Evolutionary conservation across 257 asterid species (phyloP).

Genomic region (Perilla frutescens): DNA sequence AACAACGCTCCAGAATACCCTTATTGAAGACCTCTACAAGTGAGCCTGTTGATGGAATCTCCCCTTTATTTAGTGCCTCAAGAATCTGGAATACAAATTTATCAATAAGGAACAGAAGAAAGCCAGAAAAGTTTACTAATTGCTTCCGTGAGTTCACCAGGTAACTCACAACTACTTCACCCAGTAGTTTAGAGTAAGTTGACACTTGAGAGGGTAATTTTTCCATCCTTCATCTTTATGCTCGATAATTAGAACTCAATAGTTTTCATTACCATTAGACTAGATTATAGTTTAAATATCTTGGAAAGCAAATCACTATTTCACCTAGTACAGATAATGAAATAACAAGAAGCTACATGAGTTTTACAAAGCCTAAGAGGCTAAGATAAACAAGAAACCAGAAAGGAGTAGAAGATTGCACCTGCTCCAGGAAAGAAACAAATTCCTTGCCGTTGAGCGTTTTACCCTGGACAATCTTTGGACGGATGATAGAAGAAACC

Average conservation of each 20-base stretch:
- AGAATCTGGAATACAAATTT: slow-evolving; percentile 67
- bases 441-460: slow-evolving; percentile 89
- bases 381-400: slow-evolving; percentile 16
- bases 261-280: slow-evolving; percentile 6
- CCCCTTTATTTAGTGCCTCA: slow-evolving; percentile 97
- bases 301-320: slow-evolving; percentile 6
- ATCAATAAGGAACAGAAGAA: slow-evolving; percentile 18
- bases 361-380: not conserved
- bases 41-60: slow-evolving; percentile 96
- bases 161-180: not conserved
- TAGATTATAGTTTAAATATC: not conserved
- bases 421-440: slow-evolving; percentile 89
- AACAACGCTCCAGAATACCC: slow-evolving; percentile 77
- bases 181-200: slow-evolving; percentile 14
- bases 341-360: slow-evolving; percentile 14
- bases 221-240: slow-evolving; percentile 4
- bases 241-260: not conserved
- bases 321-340: not conserved
- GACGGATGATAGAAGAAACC: slow-evolving; percentile 80
- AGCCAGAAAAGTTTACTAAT: slow-evolving; percentile 10
- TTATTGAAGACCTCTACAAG: slow-evolving; percentile 96
- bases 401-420: slow-evolving; percentile 42
- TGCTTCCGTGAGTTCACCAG: not conserved
- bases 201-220: not conserved
- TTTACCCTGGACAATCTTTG: slow-evolving; percentile 99